These are phyloP conservation scores for Quambalaria eucalypti DNA, from an alignment of 1,284 basidiomycete species.

Conservation along the genomic window DNA sequence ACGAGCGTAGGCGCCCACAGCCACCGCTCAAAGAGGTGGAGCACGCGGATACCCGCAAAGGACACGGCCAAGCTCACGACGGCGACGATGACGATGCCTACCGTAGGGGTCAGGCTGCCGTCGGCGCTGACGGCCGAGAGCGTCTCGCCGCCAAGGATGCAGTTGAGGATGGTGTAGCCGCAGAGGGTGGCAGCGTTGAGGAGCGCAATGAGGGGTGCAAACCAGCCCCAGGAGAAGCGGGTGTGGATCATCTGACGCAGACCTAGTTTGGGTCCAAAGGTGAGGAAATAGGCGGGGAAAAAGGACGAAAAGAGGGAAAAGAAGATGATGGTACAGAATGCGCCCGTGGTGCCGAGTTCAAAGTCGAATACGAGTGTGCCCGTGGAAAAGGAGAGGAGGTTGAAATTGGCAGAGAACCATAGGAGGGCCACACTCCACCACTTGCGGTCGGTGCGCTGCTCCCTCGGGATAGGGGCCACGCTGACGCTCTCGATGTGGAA, in stretches of 20 bases:
- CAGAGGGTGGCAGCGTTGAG: constrained; percentile 22
- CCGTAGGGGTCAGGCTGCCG: constrained; percentile 48
- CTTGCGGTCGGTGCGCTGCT: constrained; percentile 34
- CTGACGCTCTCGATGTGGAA: constrained; percentile 21
- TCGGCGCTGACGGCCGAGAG: constrained; percentile 47
- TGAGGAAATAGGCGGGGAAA: constrained; percentile 50
- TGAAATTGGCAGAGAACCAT: constrained; percentile 41
- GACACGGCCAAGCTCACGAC: constrained; percentile 67
- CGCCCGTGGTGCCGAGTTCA: constrained; percentile 53
- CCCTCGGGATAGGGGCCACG: constrained; percentile 21
- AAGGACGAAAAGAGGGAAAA: constrained; percentile 28
- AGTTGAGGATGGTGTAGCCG: constrained; percentile 56
- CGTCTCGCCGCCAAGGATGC: constrained; percentile 51
- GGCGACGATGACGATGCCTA: constrained; percentile 79
- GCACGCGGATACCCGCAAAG: constrained; percentile 67
- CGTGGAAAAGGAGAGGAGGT: constrained; percentile 53
- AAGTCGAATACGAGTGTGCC: constrained; percentile 55
- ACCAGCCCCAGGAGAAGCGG: constrained; percentile 56
- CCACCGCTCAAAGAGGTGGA: constrained; percentile 61
- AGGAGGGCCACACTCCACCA: constrained; percentile 49
- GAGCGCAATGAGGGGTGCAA: not conserved
- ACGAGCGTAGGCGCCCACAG: constrained; percentile 72
- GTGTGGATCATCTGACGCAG: constrained; percentile 56
- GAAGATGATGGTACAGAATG: constrained; percentile 10
- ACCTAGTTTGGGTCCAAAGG: constrained; percentile 43